These are phyloP conservation scores for Thermothelomyces thermophilus DNA, from an alignment of 2,329 filamentous ascomycete species.

Conservation along the genomic window DNA sequence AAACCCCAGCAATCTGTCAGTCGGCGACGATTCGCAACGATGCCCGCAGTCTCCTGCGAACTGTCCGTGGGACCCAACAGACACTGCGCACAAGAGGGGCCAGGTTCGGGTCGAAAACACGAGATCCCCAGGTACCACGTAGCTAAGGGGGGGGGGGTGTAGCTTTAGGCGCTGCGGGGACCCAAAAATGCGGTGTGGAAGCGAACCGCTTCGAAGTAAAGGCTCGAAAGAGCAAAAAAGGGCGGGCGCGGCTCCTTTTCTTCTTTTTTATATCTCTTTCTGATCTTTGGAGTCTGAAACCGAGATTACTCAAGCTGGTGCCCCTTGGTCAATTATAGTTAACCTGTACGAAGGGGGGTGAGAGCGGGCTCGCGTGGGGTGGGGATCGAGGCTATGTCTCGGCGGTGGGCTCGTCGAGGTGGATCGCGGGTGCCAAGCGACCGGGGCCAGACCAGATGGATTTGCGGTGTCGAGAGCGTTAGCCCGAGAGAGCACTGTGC, in stretches of 20 bases:
- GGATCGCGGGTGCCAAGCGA: slow-evolving; percentile 12
- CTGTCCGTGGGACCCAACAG: slow-evolving; percentile 6
- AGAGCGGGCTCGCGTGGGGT: slow-evolving; percentile 5
- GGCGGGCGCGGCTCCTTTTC: background rate
- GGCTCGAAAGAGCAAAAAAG: background rate
- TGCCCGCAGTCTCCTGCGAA: slow-evolving; percentile 11
- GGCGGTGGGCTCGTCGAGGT: slow-evolving; percentile 10
- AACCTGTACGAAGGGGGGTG: slow-evolving; percentile 2
- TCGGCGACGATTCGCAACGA: slow-evolving; percentile 7
- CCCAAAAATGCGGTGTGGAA: slow-evolving; percentile 1
- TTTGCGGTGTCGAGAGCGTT: slow-evolving; percentile 19
- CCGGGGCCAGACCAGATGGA: slow-evolving; percentile 15
- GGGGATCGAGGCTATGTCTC: slow-evolving; percentile 13
- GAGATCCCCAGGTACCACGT: slow-evolving; percentile 20
- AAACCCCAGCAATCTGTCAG: slow-evolving; percentile 3
- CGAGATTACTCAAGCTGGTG: slow-evolving; percentile 1
- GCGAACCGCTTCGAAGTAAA: background rate
- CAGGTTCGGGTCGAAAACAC: slow-evolving; percentile 16
- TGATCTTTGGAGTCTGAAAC: too few relatives aligned
- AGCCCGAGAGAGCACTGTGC: background rate
- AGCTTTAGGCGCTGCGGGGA: too few relatives aligned
- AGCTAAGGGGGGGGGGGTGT: background rate
- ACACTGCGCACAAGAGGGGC: background rate
- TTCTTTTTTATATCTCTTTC: too few relatives aligned
- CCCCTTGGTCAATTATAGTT: slow-evolving; percentile 8